Evolutionary conservation across 1,284 basidiomycete species (phyloP), one percentile per base, ranked within the genome.

Genomic region (Dichomitus squalens): DNA sequence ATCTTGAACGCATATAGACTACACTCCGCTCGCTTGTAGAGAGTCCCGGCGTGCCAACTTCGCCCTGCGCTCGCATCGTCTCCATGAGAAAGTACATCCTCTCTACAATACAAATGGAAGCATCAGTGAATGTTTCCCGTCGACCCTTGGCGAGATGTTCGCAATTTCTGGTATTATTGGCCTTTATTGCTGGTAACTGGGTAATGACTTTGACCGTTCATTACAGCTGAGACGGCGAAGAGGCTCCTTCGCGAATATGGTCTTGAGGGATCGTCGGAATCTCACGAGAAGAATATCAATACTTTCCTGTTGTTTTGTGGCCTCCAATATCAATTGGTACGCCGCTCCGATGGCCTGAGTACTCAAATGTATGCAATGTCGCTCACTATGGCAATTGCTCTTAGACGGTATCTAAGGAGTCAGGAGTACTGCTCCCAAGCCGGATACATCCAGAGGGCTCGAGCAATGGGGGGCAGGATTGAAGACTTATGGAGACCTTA

Each of bases 1-100:
- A 29, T 20, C 18, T 7, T 12, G 11, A 31, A 31, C 11, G 5
- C 29, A 31, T 31, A 11, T 20, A 36, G 4, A 44, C 18, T 7
- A 5, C 16, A 7, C 8, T 20, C 25, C 29, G 2, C 2, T 29
- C 16, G 12, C 7, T 14, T 29, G 8, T 35, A 85, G 83, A 14
- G 83, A 85, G 64, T 83, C 79, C 55, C 76, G 80, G 12, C 77
- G 81, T 7, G 71, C 75, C 7, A 86, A 86, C 64, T 75, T 76
- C 11, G 68, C 72, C 6, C 66, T 85, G 16, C 73, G 78, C 36
- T 72, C 73, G 8, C 72, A 70, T 34, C 75, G 76, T 38, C 66
- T 72, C 4, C 68, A 76, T 21, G 76, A 77, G 8, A 62, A 57
- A 16, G 71, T 86, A 2, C 73, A 77, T 33, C 76, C 76, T 0